Conservation (phyloP, 2,329 filamentous ascomycete genomes). For the Xylogone sp. region DNA sequence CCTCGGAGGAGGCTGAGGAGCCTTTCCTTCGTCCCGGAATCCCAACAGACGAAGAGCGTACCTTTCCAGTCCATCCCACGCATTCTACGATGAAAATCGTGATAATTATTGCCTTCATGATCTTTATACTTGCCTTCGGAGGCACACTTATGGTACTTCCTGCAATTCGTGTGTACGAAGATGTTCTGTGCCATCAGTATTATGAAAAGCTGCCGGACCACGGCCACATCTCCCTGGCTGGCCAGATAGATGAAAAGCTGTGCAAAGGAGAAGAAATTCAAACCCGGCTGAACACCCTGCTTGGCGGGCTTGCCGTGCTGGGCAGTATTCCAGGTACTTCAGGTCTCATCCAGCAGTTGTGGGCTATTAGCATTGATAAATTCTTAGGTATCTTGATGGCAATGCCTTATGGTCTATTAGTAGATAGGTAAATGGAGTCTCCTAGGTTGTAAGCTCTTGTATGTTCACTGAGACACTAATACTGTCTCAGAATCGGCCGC, state of each 20-base stretch:
- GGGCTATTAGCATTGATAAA: not conserved
- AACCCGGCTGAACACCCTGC: conserved; percentile 30
- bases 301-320: conserved; percentile 28
- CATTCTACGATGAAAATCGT: conserved; percentile 26
- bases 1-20: not conserved
- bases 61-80: conserved; percentile 7
- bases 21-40: not conserved
- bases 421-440: conserved; percentile 30
- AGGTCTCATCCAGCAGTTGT: not conserved
- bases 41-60: not conserved
- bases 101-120: conserved; percentile 25
- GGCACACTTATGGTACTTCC: conserved; percentile 30
- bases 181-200: conserved; percentile 37
- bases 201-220: conserved; percentile 19
- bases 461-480: not conserved
- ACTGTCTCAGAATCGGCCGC: conserved; percentile 27
- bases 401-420: conserved; percentile 34
- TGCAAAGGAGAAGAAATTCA: conserved; percentile 36
- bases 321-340: conserved; percentile 26
- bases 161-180: conserved; percentile 32
- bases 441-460: not conserved
- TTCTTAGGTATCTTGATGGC: conserved; percentile 28
- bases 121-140: conserved; percentile 26
- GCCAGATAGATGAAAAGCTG: conserved; percentile 29
- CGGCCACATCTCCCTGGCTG: conserved; percentile 16